These are phyloP conservation scores for Tylopilus orsonianus DNA, from an alignment of 1,284 basidiomycete genomes.

Conservation along the genomic window DNA sequence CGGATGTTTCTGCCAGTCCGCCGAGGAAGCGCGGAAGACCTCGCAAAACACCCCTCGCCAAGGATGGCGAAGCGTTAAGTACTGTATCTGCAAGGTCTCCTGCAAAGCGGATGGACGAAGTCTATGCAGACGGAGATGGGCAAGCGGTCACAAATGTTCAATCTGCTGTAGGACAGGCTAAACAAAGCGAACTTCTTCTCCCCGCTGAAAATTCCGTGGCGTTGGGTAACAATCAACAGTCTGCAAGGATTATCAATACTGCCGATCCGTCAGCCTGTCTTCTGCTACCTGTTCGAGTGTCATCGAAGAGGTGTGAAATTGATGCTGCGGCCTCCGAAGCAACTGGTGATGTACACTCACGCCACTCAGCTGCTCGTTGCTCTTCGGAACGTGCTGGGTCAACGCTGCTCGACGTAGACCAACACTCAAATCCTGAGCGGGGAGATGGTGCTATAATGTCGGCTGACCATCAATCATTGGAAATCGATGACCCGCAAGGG, in stretches of 20 bases:
- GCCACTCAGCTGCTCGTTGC: not conserved
- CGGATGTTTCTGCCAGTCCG: slow-evolving; percentile 8
- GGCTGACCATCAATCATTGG: not conserved
- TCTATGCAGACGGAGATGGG: not conserved
- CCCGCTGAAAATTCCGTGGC: not conserved
- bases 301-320: not conserved
- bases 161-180: not conserved
- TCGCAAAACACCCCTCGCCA: slow-evolving; percentile 25
- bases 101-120: slow-evolving; percentile 3
- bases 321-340: not conserved
- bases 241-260: not conserved
- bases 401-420: not conserved
- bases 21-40: slow-evolving; percentile 38
- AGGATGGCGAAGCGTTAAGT: slow-evolving; percentile 3
- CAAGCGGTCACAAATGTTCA: not conserved
- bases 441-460: not conserved
- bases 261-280: not conserved
- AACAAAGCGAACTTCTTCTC: not conserved
- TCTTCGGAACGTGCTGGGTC: slow-evolving; percentile 7
- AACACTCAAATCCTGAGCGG: not conserved
- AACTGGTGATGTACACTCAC: not conserved
- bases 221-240: not conserved
- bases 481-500: not conserved
- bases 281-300: not conserved
- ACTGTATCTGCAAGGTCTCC: not conserved